Base-by-base conservation (phyloP, 768 basidiomycete genomes). In the Tulasnella sp. region DNA sequence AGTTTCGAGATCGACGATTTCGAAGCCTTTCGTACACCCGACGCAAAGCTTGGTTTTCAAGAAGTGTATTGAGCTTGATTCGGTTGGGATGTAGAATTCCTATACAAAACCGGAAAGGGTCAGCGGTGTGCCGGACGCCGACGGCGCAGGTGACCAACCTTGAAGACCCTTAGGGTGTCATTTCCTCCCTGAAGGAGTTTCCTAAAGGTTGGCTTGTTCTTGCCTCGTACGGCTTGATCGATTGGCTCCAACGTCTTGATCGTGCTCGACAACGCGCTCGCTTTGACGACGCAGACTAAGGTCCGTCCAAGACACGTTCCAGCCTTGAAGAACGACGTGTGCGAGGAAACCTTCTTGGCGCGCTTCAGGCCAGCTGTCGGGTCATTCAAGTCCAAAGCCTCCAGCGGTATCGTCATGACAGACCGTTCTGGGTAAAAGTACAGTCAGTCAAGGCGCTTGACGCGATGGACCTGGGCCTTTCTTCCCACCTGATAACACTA, bases 81-180 rank as follows among this genome's bases (percentile, higher is more conserved):
- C 96, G 16, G 98, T 94, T 0, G 98, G 97, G 79, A 99, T 98
- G 83, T 99, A 99, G 85, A 99, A 99, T 84, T 99, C 97, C 95
- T 98, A 82, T 3, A 80, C 16, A n/a, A 61, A 70, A 1, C 37
- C 67, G 42, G 37, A n/a, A 13, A 20, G 18, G 18, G 4, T 23
- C n/a, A 78, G 42, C 26, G 39, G 42, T 29, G 11, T 9, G 39
- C n/a, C n/a, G 40, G 35, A 48, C 40, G 1, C 20, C 3, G n/a
- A 16, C 29, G 23, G 5, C n/a, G 3, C 1, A 32, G 37, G n/a
- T n/a, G 1, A 80, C 85, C 46, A 73, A 94, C 96, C 87, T 93
- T 93, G 88, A 96, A 98, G 51, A 92, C 86, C 83, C 92, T 92
- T 26, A 99, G 88, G 1, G 95, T 94, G 83, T 99, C 98, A 82